Evolutionary conservation across 306 rosid species (phyloP).

Genomic region (Heteromeles arbutifolia): DNA sequence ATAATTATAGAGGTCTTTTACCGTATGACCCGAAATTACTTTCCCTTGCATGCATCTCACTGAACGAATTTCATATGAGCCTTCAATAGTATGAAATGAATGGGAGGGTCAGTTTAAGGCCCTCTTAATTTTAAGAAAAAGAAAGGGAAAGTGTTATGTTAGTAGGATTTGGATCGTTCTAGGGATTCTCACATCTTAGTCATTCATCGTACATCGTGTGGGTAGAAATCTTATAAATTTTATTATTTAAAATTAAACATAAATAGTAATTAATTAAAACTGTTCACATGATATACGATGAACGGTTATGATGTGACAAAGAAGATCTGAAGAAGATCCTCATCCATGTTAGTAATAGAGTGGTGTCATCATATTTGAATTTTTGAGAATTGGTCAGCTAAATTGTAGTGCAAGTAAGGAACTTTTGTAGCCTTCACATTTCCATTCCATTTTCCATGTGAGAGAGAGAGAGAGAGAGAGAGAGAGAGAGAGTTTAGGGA

Average conservation of each 20-base stretch:
- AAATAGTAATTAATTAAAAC: too few species aligned
- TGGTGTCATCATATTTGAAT: not conserved
- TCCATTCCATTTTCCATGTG: not conserved
- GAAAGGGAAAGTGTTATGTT: not conserved
- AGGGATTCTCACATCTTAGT: fast-evolving
- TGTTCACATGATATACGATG: fast-evolving
- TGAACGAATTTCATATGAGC: not conserved
- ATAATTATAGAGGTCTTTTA: not conserved
- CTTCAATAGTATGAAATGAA: not conserved
- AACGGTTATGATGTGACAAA: too few species aligned
- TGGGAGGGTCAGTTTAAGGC: not conserved
- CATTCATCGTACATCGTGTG: too few species aligned
- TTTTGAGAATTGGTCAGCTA: not conserved
- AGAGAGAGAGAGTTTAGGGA: not conserved
- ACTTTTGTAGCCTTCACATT: not conserved
- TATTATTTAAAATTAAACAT: too few species aligned
- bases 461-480: not conserved
- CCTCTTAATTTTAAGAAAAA: too few species aligned
- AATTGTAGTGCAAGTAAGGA: not conserved
- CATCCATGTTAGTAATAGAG: not conserved
- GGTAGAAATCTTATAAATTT: too few species aligned
- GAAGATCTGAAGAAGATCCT: too few species aligned
- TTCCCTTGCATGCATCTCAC: not conserved
- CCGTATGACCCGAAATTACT: not conserved
- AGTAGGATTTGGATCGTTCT: too few species aligned